phyloP scores from a whole-genome alignment of 345 rosid species.

The Noccaea caerulescens region DNA sequence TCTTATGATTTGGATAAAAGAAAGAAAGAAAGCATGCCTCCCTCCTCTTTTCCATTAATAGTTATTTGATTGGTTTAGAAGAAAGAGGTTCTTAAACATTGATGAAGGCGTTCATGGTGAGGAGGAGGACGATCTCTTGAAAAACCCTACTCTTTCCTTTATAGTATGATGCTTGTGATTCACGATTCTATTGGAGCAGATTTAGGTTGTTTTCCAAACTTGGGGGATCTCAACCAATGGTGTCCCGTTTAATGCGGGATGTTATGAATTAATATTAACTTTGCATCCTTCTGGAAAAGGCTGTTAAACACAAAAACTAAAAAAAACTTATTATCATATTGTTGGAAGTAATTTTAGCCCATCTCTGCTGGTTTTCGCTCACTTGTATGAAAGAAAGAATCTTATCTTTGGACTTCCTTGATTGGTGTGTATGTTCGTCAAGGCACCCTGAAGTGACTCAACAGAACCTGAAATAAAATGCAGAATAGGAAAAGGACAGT shows the following conservation, averaged over 20 bases:
- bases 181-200: constrained; percentile 15
- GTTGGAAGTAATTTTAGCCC: background rate
- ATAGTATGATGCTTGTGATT: constrained; percentile 26
- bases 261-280: background rate
- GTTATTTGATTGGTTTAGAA: constrained; percentile 22
- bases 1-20: background rate
- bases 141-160: constrained; percentile 25
- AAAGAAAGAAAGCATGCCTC: constrained; percentile 39
- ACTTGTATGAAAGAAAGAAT: background rate
- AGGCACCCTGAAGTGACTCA: background rate
- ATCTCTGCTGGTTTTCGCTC: constrained; percentile 9
- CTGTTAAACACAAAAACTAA: constrained; percentile 1
- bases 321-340: too few species aligned
- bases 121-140: constrained; percentile 23
- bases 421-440: background rate
- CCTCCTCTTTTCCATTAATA: constrained; percentile 40
- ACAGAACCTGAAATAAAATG: constrained; percentile 1
- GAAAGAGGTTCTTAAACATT: constrained; percentile 30
- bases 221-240: constrained; percentile 30
- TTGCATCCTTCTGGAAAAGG: constrained; percentile 12
- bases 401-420: background rate
- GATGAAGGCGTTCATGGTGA: constrained; percentile 33
- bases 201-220: constrained; percentile 38
- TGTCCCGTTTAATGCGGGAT: constrained; percentile 21
- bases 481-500: background rate